Evolutionary conservation across 169 alveolate species (phyloP), one percentile per base, ranked within the genome.

Genomic region (Plasmodium coatneyi): DNA sequence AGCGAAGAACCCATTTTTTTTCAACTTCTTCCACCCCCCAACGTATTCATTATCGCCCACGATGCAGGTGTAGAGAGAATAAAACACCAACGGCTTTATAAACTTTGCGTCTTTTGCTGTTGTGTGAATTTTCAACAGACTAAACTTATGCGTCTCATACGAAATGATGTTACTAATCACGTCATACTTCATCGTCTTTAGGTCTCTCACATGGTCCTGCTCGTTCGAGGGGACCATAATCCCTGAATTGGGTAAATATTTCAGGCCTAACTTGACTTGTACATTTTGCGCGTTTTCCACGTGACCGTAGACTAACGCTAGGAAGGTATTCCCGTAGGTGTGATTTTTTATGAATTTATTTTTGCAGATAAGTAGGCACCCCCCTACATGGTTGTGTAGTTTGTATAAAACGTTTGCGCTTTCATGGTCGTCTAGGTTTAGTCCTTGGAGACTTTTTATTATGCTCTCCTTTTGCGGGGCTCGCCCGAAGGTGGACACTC

Each of bases 31-130:
- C 22, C 71, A 79, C 0, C 79, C 72, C 28, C 71, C 71, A 9
- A 78, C 49, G 46, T 87, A 87, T 49, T 87, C 93, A 78, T 76
- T 74, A 87, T 87, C 93, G 7, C 93, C 93, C 4, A 87, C 93
- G 36, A 87, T 78, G 19, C 93, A 87, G 22, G 93, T 87, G 80
- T 56, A 12, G 5, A 87, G 46, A 14, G 93, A 87, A n/a, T 87
- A 87, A 78, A 76, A 87, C 2, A 87, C 6, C 19, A 87, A 46
- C 0, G 93, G 93, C 22, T 74, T 78, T 54, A 87, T 87, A 39
- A 78, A 87, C 30, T 78, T 76, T n/a, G 82, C 56, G 54, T 87
- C 49, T 14, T 79, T 36, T 14, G 93, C 93, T 25, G 79, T 56
- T 16, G 46, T 78, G 78, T 22, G 70, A 14, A 87, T 76, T 71